Percentiles rank a stretch among this genome's conserved stretches.
These are phyloP conservation scores for Biscogniauxia marginata DNA, from an alignment of 2,329 filamentous ascomycete genomes.

Conservation along the genomic window DNA sequence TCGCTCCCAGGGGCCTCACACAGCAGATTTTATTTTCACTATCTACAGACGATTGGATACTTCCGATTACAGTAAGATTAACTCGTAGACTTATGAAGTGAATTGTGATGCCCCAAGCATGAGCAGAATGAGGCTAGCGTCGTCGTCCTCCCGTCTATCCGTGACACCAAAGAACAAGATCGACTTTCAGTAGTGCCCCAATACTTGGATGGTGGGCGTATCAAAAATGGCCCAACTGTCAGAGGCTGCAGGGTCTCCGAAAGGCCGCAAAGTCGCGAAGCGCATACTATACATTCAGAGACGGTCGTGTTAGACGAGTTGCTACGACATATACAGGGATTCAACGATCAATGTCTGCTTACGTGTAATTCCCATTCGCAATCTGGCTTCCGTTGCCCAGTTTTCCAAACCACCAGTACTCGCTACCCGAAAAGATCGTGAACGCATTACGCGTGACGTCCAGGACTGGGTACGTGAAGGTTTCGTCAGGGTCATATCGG, in stretches of 20 bases:
- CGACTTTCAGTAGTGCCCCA: conserved; percentile 16
- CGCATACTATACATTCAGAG: conserved; percentile 12
- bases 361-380: conserved; percentile 19
- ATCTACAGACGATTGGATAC: no score
- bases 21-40: no score
- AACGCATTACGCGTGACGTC: conserved; percentile 17
- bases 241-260: conserved; percentile 14
- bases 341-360: conserved; percentile 3
- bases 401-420: conserved; percentile 19
- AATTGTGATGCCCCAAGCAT: no score
- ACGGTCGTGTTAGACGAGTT: background rate
- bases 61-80: no score
- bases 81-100: no score
- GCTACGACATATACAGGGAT: no score
- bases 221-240: conserved; percentile 17
- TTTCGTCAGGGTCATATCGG: conserved; percentile 23
- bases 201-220: conserved; percentile 15
- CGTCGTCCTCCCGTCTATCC: no score
- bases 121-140: no score
- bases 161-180: background rate
- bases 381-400: conserved; percentile 20
- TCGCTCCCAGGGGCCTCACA: no score
- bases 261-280: conserved; percentile 17
- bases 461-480: conserved; percentile 21
- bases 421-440: background rate